Percentiles rank a stretch among this genome's conserved stretches.
Conservation (phyloP, 164 flowering plant genomes). For the Vitis cinerea region DNA sequence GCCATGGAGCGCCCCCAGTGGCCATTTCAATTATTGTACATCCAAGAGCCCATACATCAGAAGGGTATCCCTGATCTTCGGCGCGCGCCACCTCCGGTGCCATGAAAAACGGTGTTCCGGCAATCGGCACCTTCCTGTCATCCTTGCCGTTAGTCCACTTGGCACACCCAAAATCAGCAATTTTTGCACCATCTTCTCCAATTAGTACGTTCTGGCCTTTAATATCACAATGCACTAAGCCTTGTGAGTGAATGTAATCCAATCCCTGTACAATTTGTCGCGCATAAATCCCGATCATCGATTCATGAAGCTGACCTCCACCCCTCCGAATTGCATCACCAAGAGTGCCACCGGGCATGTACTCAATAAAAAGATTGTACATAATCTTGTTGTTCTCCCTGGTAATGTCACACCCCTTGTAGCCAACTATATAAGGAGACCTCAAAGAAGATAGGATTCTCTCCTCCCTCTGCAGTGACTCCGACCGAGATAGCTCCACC, state of each 20-base stretch:
- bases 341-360: slow-evolving; percentile 57
- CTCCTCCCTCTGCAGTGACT: slow-evolving; percentile 52
- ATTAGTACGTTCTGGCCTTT: slow-evolving; percentile 37
- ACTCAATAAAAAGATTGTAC: slow-evolving; percentile 78
- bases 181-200: slow-evolving; percentile 38
- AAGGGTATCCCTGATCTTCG: slow-evolving; percentile 61
- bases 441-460: slow-evolving; percentile 43
- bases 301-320: slow-evolving; percentile 52
- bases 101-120: slow-evolving; percentile 81
- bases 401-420: slow-evolving; percentile 57
- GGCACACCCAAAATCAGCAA: slow-evolving; percentile 85
- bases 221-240: slow-evolving; percentile 80
- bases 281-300: slow-evolving; percentile 32
- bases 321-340: slow-evolving; percentile 29
- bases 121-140: slow-evolving; percentile 11
- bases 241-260: slow-evolving; percentile 55
- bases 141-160: slow-evolving; percentile 24
- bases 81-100: slow-evolving; percentile 86
- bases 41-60: slow-evolving; percentile 88
- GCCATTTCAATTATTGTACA: slow-evolving; percentile 85
- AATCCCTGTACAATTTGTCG: slow-evolving; percentile 51
- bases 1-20: slow-evolving; percentile 72
- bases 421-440: slow-evolving; percentile 48
- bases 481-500: slow-evolving; percentile 33
- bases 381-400: slow-evolving; percentile 29